Base-by-base conservation (phyloP, 192 early-diverging fungal genomes). In the Coemansia sp. region DNA sequence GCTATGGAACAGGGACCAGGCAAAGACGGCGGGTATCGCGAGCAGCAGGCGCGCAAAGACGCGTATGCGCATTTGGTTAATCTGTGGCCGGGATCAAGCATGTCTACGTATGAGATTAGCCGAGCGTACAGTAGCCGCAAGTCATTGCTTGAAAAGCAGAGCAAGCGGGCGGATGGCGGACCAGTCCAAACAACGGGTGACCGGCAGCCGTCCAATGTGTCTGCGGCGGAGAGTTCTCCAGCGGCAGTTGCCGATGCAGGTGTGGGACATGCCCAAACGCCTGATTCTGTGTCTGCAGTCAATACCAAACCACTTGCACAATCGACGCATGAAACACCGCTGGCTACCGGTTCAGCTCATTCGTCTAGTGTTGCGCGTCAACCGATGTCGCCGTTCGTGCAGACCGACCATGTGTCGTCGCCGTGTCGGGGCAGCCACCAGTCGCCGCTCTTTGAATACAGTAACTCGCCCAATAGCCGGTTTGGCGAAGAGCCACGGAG, bases 101-200 rank as follows among this genome's bases (percentile, higher is more conserved):
- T 82, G 73, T 69, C 74, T 5, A 82, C 79, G 0, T 82, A 82
- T 29, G 79, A 82, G 64, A 73, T 82, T 41, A 82, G 79, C 68
- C 62, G 79, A 8, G 79, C 79, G 0, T 82, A 82, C 55, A 82
- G 79, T 32, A 82, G 79, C 51, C 79, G 79, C 41, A 82, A 82
- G 62, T 64, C 70, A 35, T 57, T 82, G 20, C 59, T 82, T 1
- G 79, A 82, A 32, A 82, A 64, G 58, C 79, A 82, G 38, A 69
- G 35, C 59, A 71, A 72, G 39, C 75, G 65, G 57, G 20, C 59
- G 2, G 78, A 76, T 9, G 10, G 38, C 29, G 53, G 26, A 3
- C 16, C 53, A 26, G 12, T 16, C 7, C 13, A 18, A 16, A 7
- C 9, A 5, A 54, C 6, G 6, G 26, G 53, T 8, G 27, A 26